Evolutionary conservation across 1,284 basidiomycete genomes (phyloP).

Genomic region (Spongispora temasekensis): DNA sequence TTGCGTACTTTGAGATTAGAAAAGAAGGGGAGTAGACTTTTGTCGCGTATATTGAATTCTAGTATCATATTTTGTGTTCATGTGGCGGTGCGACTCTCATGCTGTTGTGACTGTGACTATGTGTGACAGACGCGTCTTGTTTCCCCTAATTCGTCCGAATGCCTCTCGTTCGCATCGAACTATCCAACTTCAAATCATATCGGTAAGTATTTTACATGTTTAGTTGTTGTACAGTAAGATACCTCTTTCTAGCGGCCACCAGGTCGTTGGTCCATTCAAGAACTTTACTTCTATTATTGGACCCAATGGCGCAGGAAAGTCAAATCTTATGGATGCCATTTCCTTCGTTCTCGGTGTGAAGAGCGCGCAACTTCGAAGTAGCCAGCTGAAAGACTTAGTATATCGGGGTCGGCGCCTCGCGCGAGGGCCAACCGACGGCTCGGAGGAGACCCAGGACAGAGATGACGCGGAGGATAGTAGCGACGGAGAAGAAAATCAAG

Average conservation of each 20-base stretch:
- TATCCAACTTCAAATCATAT: slow-evolving; percentile 95
- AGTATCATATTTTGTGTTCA: no score
- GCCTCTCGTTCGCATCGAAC: slow-evolving; percentile 80
- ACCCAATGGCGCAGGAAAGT: slow-evolving; percentile 98
- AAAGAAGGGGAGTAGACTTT: no score
- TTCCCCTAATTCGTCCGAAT: slow-evolving; percentile 42
- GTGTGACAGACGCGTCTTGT: slow-evolving; percentile 28
- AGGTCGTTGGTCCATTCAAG: slow-evolving; percentile 88
- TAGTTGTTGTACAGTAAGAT: slow-evolving; percentile 1
- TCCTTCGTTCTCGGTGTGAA: slow-evolving; percentile 98
- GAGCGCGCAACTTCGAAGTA: slow-evolving; percentile 89
- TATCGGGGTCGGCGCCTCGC: slow-evolving; percentile 87
- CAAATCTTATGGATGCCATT: slow-evolving; percentile 99
- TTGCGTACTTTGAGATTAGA: slow-evolving; percentile 14
- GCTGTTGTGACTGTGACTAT: slow-evolving; percentile 28
- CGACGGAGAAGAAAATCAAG: slow-evolving; percentile 58
- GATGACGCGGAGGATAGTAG: slow-evolving; percentile 46
- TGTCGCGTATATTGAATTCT: no score
- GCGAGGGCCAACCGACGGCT: slow-evolving; percentile 51
- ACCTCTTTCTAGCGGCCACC: slow-evolving; percentile 62
- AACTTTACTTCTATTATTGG: slow-evolving; percentile 97
- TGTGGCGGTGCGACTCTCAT: no score
- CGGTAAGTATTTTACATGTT: slow-evolving; percentile 41
- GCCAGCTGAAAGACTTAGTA: slow-evolving; percentile 92
- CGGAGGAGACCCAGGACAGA: slow-evolving; percentile 48